These are phyloP conservation scores for Colletotrichum brevisporum DNA, from an alignment of 2,329 filamentous ascomycete genomes.

Conservation along the genomic window DNA sequence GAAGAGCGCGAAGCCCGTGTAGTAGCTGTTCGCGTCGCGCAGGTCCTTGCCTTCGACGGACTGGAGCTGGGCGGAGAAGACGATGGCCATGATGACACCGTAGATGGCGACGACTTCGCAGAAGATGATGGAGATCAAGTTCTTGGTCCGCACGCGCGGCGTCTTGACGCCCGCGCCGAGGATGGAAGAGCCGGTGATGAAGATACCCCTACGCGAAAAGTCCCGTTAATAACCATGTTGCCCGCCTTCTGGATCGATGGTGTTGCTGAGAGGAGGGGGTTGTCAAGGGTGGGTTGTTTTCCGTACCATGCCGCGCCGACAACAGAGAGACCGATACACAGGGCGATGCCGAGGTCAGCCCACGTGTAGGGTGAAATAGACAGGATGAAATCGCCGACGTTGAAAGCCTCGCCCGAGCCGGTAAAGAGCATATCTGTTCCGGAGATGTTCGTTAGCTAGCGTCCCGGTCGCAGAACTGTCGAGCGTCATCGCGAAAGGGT, in stretches of 20 bases:
- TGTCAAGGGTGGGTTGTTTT: slow-evolving; percentile 8
- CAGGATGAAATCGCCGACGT: slow-evolving; percentile 96
- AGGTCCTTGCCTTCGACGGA: slow-evolving; percentile 74
- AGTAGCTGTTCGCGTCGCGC: slow-evolving; percentile 85
- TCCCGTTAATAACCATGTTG: slow-evolving; percentile 6
- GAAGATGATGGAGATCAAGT: slow-evolving; percentile 99
- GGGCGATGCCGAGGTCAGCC: slow-evolving; percentile 89
- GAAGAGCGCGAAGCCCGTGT: slow-evolving; percentile 95
- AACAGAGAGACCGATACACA: slow-evolving; percentile 96
- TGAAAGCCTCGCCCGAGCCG: slow-evolving; percentile 94
- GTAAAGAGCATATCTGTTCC: slow-evolving; percentile 96
- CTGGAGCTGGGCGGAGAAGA: slow-evolving; percentile 92
- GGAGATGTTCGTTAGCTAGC: slow-evolving; percentile 31
- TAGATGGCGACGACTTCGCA: slow-evolving; percentile 99
- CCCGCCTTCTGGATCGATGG: slow-evolving; percentile 23
- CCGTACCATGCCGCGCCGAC: slow-evolving; percentile 96
- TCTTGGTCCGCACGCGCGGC: slow-evolving; percentile 98
- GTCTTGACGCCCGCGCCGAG: slow-evolving; percentile 96
- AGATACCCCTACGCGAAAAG: slow-evolving; percentile 83
- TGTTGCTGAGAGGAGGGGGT: background rate
- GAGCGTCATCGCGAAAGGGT: slow-evolving; percentile 26
- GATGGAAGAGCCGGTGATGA: slow-evolving; percentile 98
- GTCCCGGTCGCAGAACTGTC: slow-evolving; percentile 14
- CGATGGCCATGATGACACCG: slow-evolving; percentile 99
- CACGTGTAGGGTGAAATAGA: slow-evolving; percentile 94